Evolutionary conservation across 2,329 filamentous ascomycete genomes (phyloP).

Genomic region (Arthrobotrys megalospora): DNA sequence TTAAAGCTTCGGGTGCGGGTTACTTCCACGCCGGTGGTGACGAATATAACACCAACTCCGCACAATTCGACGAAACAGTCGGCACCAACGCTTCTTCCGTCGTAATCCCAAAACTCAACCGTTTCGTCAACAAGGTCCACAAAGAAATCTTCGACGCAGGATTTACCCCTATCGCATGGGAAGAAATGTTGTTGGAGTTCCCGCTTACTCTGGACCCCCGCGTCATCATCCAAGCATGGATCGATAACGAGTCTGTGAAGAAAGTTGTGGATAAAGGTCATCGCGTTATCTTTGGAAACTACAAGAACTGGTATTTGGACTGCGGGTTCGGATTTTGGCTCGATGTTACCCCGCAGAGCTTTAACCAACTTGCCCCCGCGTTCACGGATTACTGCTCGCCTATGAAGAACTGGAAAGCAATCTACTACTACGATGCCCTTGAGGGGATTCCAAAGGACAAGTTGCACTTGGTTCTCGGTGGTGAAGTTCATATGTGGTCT

Average conservation of each 20-base stretch:
- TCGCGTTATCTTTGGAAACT: conserved; percentile 81
- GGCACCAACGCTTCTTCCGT: conserved; percentile 76
- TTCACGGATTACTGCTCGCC: conserved; percentile 87
- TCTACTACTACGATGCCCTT: conserved; percentile 85
- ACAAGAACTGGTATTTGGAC: conserved; percentile 86
- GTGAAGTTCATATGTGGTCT: conserved; percentile 85
- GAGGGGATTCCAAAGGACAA: conserved; percentile 75
- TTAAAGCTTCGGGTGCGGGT: conserved; percentile 75
- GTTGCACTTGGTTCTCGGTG: conserved; percentile 80
- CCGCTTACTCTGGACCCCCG: conserved; percentile 80
- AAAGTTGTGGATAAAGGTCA: conserved; percentile 76
- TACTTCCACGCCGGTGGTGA: conserved; percentile 92
- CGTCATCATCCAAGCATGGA: conserved; percentile 85
- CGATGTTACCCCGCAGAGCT: conserved; percentile 74
- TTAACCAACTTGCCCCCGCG: conserved; percentile 77
- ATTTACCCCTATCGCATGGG: conserved; percentile 85
- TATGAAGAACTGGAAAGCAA: conserved; percentile 82
- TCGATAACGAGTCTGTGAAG: conserved; percentile 75
- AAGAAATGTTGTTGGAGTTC: conserved; percentile 86
- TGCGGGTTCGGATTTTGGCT: conserved; percentile 86
- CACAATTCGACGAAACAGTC: conserved; percentile 80
- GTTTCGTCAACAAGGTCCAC: conserved; percentile 81
- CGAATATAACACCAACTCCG: conserved; percentile 84
- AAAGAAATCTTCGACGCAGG: conserved; percentile 75
- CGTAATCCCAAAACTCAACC: conserved; percentile 82